Conservation (phyloP, 1,284 basidiomycete species). For the Volvariella surrecta region DNA sequence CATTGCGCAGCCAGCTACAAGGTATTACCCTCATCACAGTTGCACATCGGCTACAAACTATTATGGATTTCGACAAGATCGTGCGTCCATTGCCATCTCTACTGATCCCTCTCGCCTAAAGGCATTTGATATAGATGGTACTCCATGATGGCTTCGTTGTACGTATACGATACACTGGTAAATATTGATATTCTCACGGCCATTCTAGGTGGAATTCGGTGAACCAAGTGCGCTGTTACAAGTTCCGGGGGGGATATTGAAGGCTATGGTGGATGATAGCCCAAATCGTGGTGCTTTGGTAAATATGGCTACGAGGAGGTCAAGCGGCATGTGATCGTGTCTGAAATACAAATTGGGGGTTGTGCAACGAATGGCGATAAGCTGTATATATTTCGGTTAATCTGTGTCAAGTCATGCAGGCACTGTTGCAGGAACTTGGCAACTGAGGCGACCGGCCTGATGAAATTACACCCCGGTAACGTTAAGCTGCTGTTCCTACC, state of each 20-base stretch:
- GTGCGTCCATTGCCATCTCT: neutral
- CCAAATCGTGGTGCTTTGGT: neutral
- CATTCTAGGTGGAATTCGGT: conserved; percentile 1
- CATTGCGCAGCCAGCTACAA: neutral
- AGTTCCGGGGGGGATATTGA: neutral
- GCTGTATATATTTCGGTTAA: too few species aligned
- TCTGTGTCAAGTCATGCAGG: too few species aligned
- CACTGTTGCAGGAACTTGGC: too few species aligned
- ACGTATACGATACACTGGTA: neutral
- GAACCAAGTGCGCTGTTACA: neutral
- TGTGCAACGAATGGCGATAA: too few species aligned
- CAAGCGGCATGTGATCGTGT: too few species aligned
- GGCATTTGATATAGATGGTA: neutral
- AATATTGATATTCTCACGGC: neutral
- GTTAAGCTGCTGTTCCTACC: too few species aligned
- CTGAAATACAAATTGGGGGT: too few species aligned
- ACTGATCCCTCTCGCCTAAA: neutral
- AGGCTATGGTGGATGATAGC: conserved; percentile 1
- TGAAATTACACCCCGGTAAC: too few species aligned
- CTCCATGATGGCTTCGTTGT: neutral
- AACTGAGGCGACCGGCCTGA: too few species aligned
- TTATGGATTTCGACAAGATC: conserved; percentile 2
- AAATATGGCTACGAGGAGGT: neutral
- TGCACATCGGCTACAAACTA: neutral
- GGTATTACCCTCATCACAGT: neutral